phyloP scores from a whole-genome alignment of 257 asterid genomes.

The Verbena officinalis region DNA sequence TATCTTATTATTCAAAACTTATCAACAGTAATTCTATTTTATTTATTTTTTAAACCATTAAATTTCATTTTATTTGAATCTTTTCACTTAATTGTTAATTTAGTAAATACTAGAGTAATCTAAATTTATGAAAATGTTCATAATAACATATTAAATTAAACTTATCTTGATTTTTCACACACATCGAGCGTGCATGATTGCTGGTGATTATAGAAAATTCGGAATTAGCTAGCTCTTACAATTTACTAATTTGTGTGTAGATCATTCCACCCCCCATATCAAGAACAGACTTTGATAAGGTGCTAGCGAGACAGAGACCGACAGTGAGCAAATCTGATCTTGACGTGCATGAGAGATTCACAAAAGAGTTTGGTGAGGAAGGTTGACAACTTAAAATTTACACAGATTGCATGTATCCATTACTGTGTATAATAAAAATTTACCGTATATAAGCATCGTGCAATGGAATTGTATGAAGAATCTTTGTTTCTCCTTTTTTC shows the following conservation, averaged over 20 bases:
- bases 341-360: constrained; percentile 49
- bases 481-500: neutral
- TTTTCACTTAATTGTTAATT: no score
- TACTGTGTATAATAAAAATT: neutral
- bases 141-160: no score
- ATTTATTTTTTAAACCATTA: no score
- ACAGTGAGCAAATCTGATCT: constrained; percentile 25
- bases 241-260: constrained; percentile 42
- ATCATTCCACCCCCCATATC: constrained; percentile 92
- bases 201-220: no score
- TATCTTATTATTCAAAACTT: no score
- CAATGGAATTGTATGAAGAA: neutral
- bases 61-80: no score
- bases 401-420: constrained; percentile 21
- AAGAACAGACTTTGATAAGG: constrained; percentile 84
- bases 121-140: no score
- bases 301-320: constrained; percentile 85
- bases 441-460: constrained; percentile 1
- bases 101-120: no score
- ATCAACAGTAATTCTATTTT: no score
- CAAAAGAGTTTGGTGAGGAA: constrained; percentile 95
- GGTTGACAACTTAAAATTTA: constrained; percentile 49
- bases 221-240: neutral
- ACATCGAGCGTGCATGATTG: no score
- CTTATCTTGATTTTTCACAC: no score